A percentile compares a stretch with the other conserved stretches of the same genome.
phyloP scores from a whole-genome alignment of 2,329 filamentous ascomycete species.

The Paecilomyces sp. region DNA sequence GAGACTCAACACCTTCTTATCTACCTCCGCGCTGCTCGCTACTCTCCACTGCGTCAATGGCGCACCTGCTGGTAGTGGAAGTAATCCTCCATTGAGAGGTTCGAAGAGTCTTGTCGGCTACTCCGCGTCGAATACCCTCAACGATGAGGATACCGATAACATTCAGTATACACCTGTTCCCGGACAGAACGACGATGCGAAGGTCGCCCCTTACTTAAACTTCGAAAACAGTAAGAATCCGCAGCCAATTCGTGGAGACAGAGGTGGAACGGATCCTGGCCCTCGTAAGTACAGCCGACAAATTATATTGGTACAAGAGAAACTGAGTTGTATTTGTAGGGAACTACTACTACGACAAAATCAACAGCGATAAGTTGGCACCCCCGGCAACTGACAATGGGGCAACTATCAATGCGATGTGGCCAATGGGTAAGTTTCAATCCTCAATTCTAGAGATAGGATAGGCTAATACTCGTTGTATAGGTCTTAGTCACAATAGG shows the following conservation, averaged over 20 bases:
- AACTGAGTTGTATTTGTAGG: constrained; percentile 13
- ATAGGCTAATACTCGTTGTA: constrained; percentile 3
- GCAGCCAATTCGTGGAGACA: constrained; percentile 49
- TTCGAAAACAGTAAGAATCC: constrained; percentile 47
- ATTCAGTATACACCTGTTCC: constrained; percentile 38
- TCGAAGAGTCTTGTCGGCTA: constrained; percentile 30
- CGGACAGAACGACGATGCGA: constrained; percentile 45
- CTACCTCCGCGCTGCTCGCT: neutral
- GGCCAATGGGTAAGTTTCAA: constrained; percentile 42
- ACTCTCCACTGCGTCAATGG: constrained; percentile 8
- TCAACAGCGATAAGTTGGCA: constrained; percentile 49
- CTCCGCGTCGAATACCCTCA: constrained; percentile 27
- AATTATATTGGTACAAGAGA: neutral
- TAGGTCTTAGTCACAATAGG: constrained; percentile 41
- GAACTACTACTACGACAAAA: constrained; percentile 44
- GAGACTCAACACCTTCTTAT: neutral
- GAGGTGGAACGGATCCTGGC: constrained; percentile 47
- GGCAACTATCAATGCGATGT: constrained; percentile 38
- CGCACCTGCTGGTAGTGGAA: constrained; percentile 12
- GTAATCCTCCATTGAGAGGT: constrained; percentile 22
- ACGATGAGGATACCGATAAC: constrained; percentile 27
- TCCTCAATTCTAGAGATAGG: too few species aligned
- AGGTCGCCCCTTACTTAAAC: constrained; percentile 48
- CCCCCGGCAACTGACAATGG: constrained; percentile 47
- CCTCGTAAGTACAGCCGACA: constrained; percentile 29